These are phyloP conservation scores for Citrullus mucosospermus DNA, from an alignment of 306 rosid species.

Conservation along the genomic window DNA sequence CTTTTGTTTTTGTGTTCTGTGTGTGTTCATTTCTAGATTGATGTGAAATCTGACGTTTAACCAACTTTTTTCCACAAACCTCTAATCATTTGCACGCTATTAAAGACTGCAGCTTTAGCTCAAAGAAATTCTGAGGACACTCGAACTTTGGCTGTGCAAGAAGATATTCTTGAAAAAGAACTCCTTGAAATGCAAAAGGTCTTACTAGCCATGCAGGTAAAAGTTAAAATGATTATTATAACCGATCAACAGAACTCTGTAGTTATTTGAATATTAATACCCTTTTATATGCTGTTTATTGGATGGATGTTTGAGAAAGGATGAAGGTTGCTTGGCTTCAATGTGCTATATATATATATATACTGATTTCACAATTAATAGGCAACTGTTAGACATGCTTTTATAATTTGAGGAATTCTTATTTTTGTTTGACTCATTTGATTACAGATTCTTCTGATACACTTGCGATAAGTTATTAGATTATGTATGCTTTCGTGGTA, in stretches of 20 bases:
- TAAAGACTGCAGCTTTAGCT: slow-evolving; percentile 75
- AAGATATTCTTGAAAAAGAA: slow-evolving; percentile 80
- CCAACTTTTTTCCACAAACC: neutral
- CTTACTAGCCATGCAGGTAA: slow-evolving; percentile 92
- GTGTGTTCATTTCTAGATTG: neutral
- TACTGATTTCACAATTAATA: neutral
- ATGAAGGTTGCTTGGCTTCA: neutral
- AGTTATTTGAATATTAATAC: neutral
- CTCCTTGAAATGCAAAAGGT: slow-evolving; percentile 79
- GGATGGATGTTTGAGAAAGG: neutral
- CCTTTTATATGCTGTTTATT: neutral
- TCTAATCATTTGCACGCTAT: slow-evolving; percentile 19
- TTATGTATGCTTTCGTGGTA: neutral
- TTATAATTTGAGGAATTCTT: neutral
- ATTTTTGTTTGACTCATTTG: neutral
- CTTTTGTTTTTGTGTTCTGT: neutral
- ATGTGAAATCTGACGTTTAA: neutral
- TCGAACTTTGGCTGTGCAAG: slow-evolving; percentile 59
- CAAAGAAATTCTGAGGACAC: slow-evolving; percentile 79
- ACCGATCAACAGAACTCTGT: neutral
- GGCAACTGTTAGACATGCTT: neutral
- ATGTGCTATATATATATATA: neutral
- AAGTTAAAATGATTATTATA: neutral
- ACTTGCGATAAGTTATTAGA: too few species aligned
- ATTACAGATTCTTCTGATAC: neutral